Base-by-base conservation (phyloP, 2,329 filamentous ascomycete genomes). In the Pseudogymnoascus sp. region DNA sequence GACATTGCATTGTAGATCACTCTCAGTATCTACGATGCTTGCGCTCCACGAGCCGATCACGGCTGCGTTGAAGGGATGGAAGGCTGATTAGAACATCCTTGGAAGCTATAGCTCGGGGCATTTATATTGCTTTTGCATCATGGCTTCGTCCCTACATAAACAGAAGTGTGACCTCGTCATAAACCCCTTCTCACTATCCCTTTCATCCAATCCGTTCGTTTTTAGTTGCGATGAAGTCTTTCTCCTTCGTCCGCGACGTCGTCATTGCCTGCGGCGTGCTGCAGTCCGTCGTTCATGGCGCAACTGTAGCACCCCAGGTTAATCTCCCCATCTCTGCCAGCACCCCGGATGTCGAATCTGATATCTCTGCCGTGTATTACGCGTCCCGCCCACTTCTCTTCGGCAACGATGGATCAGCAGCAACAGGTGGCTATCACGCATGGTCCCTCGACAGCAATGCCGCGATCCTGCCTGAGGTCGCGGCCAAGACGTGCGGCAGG, bases 401-500 rank as follows among this genome's bases (percentile, higher is more conserved):
- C n/a, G 77, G 77, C 16, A 81, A 80, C 38, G 78, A 81, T 61
- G 78, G 76, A 11, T 76, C 74, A 0, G 75, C 78, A 6, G 75
- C 73, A 18, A 75, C 73, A 3, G 79, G 79, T 9, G 79, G 79
- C 0, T 75, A 80, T 36, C 77, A 73, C 53, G 69, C 72, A 8
- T 80, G 74, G 66, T 65, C 69, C 7, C 65, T 79, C 36, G 67
- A 71, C 46, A 70, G 68, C 25, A 66, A 71, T 42, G 68, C 69
- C 4, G 73, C 7, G 65, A 67, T 6, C 5, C 14, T 60, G 2
- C 70, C 73, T 21, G 66, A 72, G 40, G 71, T 71, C 21, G 75
- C 77, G 1, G 78, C 79, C 3, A 75, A 79, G 28, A 79, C 77
- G n/a, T 80, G 80, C 67, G 72, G 79, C 5, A 72, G 80, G 11